Evolutionary conservation across 2,329 filamentous ascomycete genomes (phyloP).

Genomic region (Eurotiales sp.): DNA sequence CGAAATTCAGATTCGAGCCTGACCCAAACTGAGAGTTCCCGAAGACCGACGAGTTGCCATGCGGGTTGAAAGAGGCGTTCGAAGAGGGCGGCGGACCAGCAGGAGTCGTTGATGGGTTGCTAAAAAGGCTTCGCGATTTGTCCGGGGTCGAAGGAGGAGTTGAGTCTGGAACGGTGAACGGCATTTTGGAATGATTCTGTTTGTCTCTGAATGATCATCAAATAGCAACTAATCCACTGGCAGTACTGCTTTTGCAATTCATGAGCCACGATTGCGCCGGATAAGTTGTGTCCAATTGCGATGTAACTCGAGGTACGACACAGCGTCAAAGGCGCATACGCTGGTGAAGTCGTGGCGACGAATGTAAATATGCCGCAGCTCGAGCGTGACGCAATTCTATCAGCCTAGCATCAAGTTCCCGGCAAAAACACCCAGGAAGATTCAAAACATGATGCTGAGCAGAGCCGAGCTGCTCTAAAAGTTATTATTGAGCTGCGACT

Average conservation of each 20-base stretch:
- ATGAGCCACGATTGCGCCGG: too few relatives aligned
- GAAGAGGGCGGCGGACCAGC: conserved; percentile 54
- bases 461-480: too few relatives aligned
- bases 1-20: conserved; percentile 32
- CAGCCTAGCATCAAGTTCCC: background rate
- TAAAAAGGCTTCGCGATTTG: conserved; percentile 33
- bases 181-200: conserved; percentile 24
- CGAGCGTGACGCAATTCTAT: background rate
- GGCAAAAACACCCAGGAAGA: background rate
- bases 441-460: background rate
- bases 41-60: conserved; percentile 50
- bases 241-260: too few relatives aligned
- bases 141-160: conserved; percentile 38
- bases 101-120: conserved; percentile 54
- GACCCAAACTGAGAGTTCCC: conserved; percentile 48
- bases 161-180: conserved; percentile 33
- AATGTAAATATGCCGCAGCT: background rate
- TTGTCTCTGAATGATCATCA: background rate
- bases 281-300: too few relatives aligned
- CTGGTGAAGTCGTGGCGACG: background rate
- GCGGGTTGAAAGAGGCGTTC: conserved; percentile 55
- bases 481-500: background rate
- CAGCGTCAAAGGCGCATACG: background rate
- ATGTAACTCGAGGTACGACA: background rate
- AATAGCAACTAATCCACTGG: background rate